A percentile compares a stretch with the other conserved stretches of the same genome.
These are phyloP conservation scores for Phytophthora ramorum DNA, from an alignment of 352 stramenopile genomes.

Conservation along the genomic window DNA sequence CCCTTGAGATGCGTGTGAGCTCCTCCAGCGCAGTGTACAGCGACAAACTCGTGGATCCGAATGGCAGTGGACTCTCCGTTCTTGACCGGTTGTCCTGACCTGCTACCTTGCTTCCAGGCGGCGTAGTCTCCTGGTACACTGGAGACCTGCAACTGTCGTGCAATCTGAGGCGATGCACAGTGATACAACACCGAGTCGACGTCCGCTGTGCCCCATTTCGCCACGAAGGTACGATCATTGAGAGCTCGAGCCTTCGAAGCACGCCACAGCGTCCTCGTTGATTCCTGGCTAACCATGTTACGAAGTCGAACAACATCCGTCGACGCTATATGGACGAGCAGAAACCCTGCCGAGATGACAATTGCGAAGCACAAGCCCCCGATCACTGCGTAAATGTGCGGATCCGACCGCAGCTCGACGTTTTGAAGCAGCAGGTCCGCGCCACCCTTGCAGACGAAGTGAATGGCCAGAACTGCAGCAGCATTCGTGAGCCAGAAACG, in stretches of 20 bases:
- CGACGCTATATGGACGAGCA: constrained; percentile 25
- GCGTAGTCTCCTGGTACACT: constrained; percentile 15
- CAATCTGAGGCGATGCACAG: constrained; percentile 36
- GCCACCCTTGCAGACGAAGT: constrained; percentile 39
- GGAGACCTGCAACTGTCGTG: constrained; percentile 32
- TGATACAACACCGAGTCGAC: constrained; percentile 34
- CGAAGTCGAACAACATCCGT: constrained; percentile 9
- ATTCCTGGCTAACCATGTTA: background rate
- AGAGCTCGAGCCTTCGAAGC: background rate
- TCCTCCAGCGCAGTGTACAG: constrained; percentile 23
- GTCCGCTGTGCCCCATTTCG: constrained; percentile 24
- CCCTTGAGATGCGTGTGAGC: constrained; percentile 18
- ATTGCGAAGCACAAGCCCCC: constrained; percentile 33
- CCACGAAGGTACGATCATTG: constrained; percentile 30
- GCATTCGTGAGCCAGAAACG: constrained; percentile 35
- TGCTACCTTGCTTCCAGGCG: constrained; percentile 15
- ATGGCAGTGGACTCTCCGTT: background rate
- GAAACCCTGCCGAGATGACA: constrained; percentile 32
- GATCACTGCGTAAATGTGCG: constrained; percentile 45
- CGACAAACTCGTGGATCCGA: constrained; percentile 35
- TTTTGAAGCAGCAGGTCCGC: constrained; percentile 33
- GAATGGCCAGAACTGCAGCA: constrained; percentile 30
- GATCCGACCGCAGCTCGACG: constrained; percentile 35
- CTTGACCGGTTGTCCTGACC: background rate
- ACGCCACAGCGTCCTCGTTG: constrained; percentile 1